phyloP scores from a whole-genome alignment of 129 eudicot genomes.

The Daucus carota region DH1_v3.0 NC_030385.2:12399501-12400000 shows the following conservation, averaged over 20 bases:
- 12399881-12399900: too few species aligned
- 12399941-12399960: too few species aligned
- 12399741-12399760: neutral
- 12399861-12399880: too few species aligned
- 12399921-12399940: too few species aligned
- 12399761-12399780: neutral
- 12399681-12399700: neutral
- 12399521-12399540: slow-evolving; percentile 79
- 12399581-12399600: neutral
- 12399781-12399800: neutral
- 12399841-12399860: too few species aligned
- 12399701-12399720: neutral
- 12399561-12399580: neutral
- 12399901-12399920: too few species aligned
- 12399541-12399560: slow-evolving; percentile 27
- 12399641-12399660: neutral
- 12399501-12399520: slow-evolving; percentile 80
- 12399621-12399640: neutral
- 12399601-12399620: neutral
- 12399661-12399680: neutral
- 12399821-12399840: neutral
- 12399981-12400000: too few species aligned
- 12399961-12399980: too few species aligned
- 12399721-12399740: neutral
- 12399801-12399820: neutral